Percentiles rank a stretch among this genome's conserved stretches.
phyloP scores from a whole-genome alignment of 2,329 filamentous ascomycete genomes.

The Penicillium verrucosum region DNA sequence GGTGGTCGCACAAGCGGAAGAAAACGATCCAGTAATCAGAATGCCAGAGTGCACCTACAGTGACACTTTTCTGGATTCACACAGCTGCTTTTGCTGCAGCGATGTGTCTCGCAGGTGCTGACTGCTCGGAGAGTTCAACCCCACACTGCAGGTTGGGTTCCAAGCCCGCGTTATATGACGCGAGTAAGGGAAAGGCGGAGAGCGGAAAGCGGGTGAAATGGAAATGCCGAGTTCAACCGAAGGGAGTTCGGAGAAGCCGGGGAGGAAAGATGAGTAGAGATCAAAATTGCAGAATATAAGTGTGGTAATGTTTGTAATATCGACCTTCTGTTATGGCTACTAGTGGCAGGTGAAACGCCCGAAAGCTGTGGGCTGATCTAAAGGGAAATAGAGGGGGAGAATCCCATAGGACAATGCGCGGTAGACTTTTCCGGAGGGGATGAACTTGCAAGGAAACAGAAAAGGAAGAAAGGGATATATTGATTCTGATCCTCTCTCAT shows the following conservation, averaged over 20 bases:
- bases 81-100: neutral
- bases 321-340: neutral
- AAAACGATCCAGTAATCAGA: constrained; percentile 3
- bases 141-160: constrained; percentile 10
- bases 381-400: neutral
- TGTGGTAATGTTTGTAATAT: neutral
- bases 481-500: neutral
- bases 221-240: constrained; percentile 15
- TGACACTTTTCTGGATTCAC: neutral
- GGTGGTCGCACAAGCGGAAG: constrained; percentile 15
- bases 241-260: neutral
- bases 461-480: neutral
- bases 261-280: neutral
- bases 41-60: constrained; percentile 4
- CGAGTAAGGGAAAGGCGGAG: neutral
- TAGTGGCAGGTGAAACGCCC: neutral
- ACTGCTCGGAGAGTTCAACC: neutral
- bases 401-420: neutral
- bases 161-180: neutral
- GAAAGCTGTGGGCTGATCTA: neutral
- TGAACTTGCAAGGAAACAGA: neutral
- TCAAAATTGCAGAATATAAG: neutral
- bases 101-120: constrained; percentile 6
- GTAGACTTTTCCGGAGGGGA: neutral
- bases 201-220: constrained; percentile 14